Evolutionary conservation across 106 monocot species (phyloP).

Genomic region (Platanthera guangdongensis): DNA sequence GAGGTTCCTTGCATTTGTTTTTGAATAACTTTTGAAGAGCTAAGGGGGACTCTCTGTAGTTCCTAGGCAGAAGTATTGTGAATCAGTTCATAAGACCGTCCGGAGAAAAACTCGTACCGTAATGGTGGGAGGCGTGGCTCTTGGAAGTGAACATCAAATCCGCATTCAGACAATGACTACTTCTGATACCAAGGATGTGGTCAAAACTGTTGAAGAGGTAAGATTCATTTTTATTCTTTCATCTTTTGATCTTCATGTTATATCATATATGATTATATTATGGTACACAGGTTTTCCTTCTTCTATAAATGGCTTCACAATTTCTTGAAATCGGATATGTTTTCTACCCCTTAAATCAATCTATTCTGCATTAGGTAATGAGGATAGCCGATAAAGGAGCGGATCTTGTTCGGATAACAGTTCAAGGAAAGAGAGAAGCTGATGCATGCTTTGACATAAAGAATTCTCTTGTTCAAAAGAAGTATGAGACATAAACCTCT

Average conservation of each 20-base stretch:
- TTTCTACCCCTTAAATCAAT: not conserved
- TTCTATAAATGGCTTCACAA: not conserved
- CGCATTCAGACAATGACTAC: slow-evolving; percentile 97
- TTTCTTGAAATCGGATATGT: not conserved
- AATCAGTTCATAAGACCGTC: slow-evolving; percentile 68
- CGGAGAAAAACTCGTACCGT: slow-evolving; percentile 90
- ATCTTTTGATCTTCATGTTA: not conserved
- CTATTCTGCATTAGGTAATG: slow-evolving; percentile 56
- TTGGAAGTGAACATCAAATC: slow-evolving; percentile 95
- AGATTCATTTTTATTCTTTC: not conserved
- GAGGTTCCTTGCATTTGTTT: not conserved
- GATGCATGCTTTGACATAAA: slow-evolving; percentile 99
- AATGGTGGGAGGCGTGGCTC: slow-evolving; percentile 86
- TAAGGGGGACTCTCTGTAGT: slow-evolving; percentile 24
- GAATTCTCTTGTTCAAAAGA: slow-evolving; percentile 86
- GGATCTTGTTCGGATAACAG: slow-evolving; percentile 93
- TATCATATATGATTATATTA: not conserved
- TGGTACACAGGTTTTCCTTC: not conserved
- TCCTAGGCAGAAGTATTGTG: slow-evolving; percentile 97
- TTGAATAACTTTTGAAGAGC: not conserved
- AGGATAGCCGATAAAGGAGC: slow-evolving; percentile 99
- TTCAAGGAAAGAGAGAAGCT: slow-evolving; percentile 96
- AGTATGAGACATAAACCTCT: slow-evolving; percentile 31
- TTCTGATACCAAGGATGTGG: slow-evolving; percentile 94
- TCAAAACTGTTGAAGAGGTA: slow-evolving; percentile 93